Percentiles rank a stretch among this genome's conserved stretches.
Evolutionary conservation across 257 asterid genomes (phyloP).

Genomic region (Sherardia arvensis): DNA sequence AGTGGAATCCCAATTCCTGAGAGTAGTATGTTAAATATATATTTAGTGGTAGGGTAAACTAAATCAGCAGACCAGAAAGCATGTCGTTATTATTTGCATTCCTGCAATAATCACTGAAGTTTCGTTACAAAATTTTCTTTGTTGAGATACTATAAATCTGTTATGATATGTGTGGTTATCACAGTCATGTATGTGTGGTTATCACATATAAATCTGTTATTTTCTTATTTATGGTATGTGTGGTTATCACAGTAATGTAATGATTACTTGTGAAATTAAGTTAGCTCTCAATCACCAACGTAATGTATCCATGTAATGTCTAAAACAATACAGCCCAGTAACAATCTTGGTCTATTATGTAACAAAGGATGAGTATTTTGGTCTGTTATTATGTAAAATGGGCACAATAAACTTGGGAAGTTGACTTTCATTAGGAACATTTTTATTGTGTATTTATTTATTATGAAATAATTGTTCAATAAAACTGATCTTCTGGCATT

Average conservation of each 20-base stretch:
- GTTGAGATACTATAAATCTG: no score
- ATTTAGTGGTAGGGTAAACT: background rate
- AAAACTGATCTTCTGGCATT: constrained; percentile 1
- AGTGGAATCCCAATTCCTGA: background rate
- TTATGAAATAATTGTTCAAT: constrained; percentile 6
- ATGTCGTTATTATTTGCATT: background rate
- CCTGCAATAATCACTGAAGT: background rate
- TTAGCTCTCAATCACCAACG: background rate
- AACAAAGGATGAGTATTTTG: background rate
- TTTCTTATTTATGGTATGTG: background rate
- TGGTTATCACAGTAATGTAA: background rate
- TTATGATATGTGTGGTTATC: no score
- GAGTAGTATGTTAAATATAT: no score
- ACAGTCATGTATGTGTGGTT: background rate
- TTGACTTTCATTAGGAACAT: background rate
- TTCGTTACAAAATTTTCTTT: background rate
- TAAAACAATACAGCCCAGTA: background rate
- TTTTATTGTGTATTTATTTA: background rate
- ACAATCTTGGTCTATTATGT: no score
- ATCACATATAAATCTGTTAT: background rate
- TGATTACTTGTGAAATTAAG: background rate
- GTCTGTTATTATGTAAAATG: background rate
- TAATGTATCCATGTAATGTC: background rate
- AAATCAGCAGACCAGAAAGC: background rate
- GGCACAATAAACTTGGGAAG: background rate